phyloP scores from a whole-genome alignment of 2,329 filamentous ascomycete species.

The Plectosphaerella plurivora region DNA sequence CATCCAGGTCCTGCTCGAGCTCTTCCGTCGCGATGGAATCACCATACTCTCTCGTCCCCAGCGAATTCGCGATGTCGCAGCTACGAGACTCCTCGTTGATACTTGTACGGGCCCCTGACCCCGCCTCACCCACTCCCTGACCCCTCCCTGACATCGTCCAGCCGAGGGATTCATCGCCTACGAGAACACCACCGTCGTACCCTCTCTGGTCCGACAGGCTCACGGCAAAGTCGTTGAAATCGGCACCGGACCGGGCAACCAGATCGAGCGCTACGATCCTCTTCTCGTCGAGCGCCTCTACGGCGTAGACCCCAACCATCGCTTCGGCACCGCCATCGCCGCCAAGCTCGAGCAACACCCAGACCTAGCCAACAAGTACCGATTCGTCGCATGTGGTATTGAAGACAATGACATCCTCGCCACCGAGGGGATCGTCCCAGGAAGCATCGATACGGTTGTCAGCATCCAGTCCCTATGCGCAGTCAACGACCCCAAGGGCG shows the following conservation, averaged over 20 bases:
- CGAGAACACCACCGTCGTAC: too few relatives aligned
- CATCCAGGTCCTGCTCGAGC: too few relatives aligned
- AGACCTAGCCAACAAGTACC: conserved; percentile 28
- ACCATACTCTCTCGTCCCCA: too few relatives aligned
- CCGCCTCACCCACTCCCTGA: too few relatives aligned
- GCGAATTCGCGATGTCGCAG: too few relatives aligned
- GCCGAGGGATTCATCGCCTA: too few relatives aligned
- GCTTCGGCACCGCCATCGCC: conserved; percentile 23
- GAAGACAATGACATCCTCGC: conserved; percentile 32
- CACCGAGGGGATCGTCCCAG: conserved; percentile 26
- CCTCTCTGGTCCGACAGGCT: too few relatives aligned
- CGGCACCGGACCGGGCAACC: conserved; percentile 38
- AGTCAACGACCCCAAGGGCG: conserved; percentile 20
- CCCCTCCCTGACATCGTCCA: too few relatives aligned
- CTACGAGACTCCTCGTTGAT: too few relatives aligned
- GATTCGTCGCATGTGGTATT: conserved; percentile 28
- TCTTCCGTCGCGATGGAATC: too few relatives aligned
- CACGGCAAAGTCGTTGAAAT: conserved; percentile 30
- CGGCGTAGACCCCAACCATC: conserved; percentile 34
- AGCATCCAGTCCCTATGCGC: conserved; percentile 40
- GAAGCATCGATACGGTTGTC: conserved; percentile 32
- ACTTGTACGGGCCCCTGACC: too few relatives aligned
- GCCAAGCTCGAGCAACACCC: conserved; percentile 20
- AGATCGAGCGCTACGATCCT: conserved; percentile 31
- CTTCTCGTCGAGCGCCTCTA: conserved; percentile 26